Conservation (phyloP, 352 stramenopile species). For the Peronospora destructor region DNA sequence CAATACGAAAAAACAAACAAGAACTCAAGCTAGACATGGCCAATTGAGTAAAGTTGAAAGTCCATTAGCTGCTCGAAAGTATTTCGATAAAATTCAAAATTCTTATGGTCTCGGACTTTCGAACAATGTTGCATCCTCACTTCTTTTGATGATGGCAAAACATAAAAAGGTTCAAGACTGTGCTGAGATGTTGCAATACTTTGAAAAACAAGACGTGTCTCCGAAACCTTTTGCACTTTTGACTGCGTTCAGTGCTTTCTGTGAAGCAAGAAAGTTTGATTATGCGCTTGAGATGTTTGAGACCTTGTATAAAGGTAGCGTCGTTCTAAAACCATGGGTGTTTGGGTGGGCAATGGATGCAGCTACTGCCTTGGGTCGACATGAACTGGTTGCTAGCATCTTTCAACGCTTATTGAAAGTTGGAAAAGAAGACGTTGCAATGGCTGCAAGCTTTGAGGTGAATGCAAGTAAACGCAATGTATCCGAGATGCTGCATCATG, state of each 20-base stretch:
- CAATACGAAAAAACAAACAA: constrained; percentile 1
- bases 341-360: constrained; percentile 63
- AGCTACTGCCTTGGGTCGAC: constrained; percentile 47
- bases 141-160: no score
- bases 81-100: no score
- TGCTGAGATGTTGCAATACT: no score
- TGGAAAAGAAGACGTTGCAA: background rate
- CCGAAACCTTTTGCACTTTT: no score
- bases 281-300: constrained; percentile 58
- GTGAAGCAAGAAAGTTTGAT: constrained; percentile 45
- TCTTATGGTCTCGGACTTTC: no score
- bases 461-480: background rate
- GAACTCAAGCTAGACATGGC: no score
- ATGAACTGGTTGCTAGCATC: constrained; percentile 56
- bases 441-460: background rate
- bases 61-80: no score
- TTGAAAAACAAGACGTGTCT: no score
- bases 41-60: no score
- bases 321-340: constrained; percentile 50
- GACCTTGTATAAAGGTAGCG: constrained; percentile 58
- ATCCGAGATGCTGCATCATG: constrained; percentile 1
- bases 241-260: constrained; percentile 17
- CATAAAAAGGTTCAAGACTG: no score
- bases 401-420: constrained; percentile 3
- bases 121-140: no score